Evolutionary conservation across 495 filamentous ascomycete genomes (phyloP).

Genomic region (Penicillium crystallinum): DNA sequence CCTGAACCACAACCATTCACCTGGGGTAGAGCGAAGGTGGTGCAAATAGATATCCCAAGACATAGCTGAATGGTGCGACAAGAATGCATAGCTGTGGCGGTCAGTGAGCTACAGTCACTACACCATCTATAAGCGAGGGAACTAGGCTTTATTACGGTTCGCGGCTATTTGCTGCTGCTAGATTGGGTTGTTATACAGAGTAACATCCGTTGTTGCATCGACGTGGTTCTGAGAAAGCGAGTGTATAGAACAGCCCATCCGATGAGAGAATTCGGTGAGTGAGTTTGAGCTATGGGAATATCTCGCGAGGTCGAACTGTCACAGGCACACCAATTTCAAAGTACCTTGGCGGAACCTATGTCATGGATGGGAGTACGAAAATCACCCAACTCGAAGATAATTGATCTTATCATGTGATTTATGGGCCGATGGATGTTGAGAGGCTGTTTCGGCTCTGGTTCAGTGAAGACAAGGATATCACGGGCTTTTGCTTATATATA

Average conservation of each 20-base stretch:
- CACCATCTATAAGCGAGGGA: not conserved
- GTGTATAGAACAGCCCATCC: not conserved
- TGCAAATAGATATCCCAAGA: not conserved
- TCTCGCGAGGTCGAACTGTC: not conserved
- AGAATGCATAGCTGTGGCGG: not conserved
- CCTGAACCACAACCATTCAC: conserved; percentile 1
- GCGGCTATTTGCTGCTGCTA: not conserved
- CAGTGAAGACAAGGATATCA: not conserved
- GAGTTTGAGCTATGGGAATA: not conserved
- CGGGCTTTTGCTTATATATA: not conserved
- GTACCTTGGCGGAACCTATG: not conserved
- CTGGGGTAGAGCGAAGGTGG: not conserved
- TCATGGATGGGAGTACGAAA: not conserved
- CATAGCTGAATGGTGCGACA: not conserved
- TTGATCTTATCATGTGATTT: not conserved
- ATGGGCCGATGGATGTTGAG: not conserved
- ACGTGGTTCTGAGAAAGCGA: not conserved
- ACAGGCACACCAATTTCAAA: not conserved
- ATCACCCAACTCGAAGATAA: not conserved
- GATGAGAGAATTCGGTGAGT: not conserved
- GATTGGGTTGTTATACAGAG: not conserved
- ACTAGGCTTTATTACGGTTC: not conserved
- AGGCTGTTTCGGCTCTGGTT: not conserved
- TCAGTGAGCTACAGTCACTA: not conserved
- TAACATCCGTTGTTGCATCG: not conserved